Evolutionary conservation across 768 basidiomycete species (phyloP).

Genomic region (Termitomyces titanicus): DNA sequence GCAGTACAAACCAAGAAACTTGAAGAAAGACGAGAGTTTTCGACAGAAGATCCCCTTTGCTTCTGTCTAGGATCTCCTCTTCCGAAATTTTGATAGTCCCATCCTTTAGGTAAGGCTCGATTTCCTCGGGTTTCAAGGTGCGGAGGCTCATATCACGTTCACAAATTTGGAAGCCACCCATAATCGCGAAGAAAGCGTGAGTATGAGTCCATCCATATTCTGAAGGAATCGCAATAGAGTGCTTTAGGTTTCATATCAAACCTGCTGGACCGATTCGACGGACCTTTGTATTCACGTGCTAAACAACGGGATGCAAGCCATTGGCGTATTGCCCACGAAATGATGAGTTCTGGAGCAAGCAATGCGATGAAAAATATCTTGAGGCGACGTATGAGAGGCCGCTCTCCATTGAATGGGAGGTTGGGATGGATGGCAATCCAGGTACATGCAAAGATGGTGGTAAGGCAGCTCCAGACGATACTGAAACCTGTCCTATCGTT

Average conservation of each 20-base stretch:
- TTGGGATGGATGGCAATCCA: slow-evolving; percentile 27
- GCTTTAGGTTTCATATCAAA: too few relatives aligned
- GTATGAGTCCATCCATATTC: too few relatives aligned
- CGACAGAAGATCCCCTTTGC: slow-evolving; percentile 23
- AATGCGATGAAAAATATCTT: slow-evolving; percentile 16
- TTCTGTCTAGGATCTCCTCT: too few relatives aligned
- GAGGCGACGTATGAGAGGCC: background rate
- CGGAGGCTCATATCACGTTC: background rate
- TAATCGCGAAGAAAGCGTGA: slow-evolving; percentile 24
- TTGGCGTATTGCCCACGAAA: slow-evolving; percentile 18
- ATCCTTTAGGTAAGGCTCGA: background rate
- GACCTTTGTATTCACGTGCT: slow-evolving; percentile 6
- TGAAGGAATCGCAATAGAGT: background rate
- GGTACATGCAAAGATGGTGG: too few relatives aligned
- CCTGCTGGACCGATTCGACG: background rate
- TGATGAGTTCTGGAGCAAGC: slow-evolving; percentile 19
- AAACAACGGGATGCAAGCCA: slow-evolving; percentile 17
- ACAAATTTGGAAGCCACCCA: slow-evolving; percentile 22
- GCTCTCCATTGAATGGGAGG: slow-evolving; percentile 13
- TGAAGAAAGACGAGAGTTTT: slow-evolving; percentile 24
- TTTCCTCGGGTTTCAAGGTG: slow-evolving; percentile 1
- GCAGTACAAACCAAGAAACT: slow-evolving; percentile 27
- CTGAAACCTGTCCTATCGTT: slow-evolving; percentile 8
- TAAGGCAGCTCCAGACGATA: slow-evolving; percentile 22
- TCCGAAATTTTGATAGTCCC: slow-evolving; percentile 9